Evolutionary conservation across 1,284 basidiomycete species (phyloP), one percentile per base, ranked within the genome.

Genomic region (Tremellales sp.): DNA sequence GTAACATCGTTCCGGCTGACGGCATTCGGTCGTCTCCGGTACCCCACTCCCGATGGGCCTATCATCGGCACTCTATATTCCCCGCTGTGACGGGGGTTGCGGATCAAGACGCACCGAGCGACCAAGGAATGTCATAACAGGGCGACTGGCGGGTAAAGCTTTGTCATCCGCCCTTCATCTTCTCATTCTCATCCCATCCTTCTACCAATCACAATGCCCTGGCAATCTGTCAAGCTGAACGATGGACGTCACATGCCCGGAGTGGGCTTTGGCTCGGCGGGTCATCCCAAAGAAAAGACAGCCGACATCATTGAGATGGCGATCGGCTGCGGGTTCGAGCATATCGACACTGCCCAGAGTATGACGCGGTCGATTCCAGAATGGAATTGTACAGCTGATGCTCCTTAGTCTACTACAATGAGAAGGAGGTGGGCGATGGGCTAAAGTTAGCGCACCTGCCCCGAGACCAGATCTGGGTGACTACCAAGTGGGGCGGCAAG

Each of bases 401-500:
- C 3, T n/a, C n/a, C n/a, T n/a, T 46, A 65, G 61, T 52, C 2
- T 67, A 69, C 45, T 35, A 64, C 31, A 74, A 73, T 45, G 74
- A 76, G 43, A 65, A 67, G 25, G 73, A 78, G 53, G 72, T 78
- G n/a, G 78, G 77, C 1, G 61, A 64, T 11, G 78, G 75, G 0
- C 60, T 80, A 52, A 74, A 75, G 53, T 71, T 75, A 37, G 64
- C 62, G 27, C 74, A 74, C 5, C 67, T 79, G 29, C 62, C 75
- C 47, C 67, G 78, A 41, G 70, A 76, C 49, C 74, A 79, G 22
- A 57, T 79, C 27, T 79, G 77, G 71, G 66, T 80, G 52, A 79
- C 78, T 39, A 84, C 82, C 40, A 83, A 84, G 57, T 86, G 81
- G 68, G 81, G 80, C 21, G 81, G 82, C 0, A 53, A 78, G 2